These are phyloP conservation scores for Gillenia trifoliata DNA, from an alignment of 306 rosid species.

Conservation along the genomic window DNA sequence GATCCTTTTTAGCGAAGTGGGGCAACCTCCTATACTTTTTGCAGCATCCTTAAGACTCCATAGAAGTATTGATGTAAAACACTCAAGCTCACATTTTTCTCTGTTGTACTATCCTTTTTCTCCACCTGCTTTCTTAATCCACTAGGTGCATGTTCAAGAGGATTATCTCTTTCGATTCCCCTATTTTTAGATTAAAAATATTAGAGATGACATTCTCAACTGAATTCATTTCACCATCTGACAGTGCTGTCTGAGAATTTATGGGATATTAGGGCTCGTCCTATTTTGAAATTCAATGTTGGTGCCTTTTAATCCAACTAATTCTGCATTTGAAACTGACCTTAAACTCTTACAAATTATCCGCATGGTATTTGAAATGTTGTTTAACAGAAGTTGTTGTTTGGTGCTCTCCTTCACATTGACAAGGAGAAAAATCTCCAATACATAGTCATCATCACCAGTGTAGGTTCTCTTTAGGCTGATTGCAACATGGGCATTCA, in stretches of 20 bases:
- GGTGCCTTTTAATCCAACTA: conserved; percentile 29
- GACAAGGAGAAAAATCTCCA: conserved; percentile 84
- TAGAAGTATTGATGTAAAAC: conserved; percentile 86
- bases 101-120: conserved; percentile 56
- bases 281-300: conserved; percentile 28
- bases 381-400: conserved; percentile 75
- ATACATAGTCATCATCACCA: conserved; percentile 63
- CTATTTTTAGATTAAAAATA: conserved; percentile 23
- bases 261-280: conserved; percentile 16
- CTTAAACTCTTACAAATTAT: conserved; percentile 73
- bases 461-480: conserved; percentile 76
- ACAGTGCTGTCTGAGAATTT: conserved; percentile 33
- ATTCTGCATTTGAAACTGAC: conserved; percentile 63
- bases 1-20: conserved; percentile 89
- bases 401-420: conserved; percentile 66
- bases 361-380: conserved; percentile 85
- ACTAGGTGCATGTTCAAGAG: conserved; percentile 41
- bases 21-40: conserved; percentile 85
- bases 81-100: conserved; percentile 77
- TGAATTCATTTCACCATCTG: conserved; percentile 36
- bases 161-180: conserved; percentile 33
- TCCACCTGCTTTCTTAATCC: conserved; percentile 43
- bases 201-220: conserved; percentile 28
- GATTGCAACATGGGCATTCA: conserved; percentile 83
- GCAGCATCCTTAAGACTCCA: conserved; percentile 92